Base-by-base conservation (phyloP, 2,329 filamentous ascomycete species). In the Keithomyces neogunnii region DNA sequence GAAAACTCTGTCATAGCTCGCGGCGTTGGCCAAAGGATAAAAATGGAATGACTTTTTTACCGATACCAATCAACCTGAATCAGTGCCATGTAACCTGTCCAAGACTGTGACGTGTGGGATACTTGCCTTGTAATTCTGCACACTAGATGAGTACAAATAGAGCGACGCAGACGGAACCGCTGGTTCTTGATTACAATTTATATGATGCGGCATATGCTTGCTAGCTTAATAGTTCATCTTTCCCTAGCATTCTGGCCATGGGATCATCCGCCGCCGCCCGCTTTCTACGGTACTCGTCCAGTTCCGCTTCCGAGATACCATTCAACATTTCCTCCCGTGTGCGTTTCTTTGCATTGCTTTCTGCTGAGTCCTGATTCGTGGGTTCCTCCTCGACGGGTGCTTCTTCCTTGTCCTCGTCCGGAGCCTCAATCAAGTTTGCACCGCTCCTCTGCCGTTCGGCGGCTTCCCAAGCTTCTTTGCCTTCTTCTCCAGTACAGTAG, bases 401-500 rank as follows among this genome's bases (percentile, higher is more conserved):
- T 31, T 61, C 50, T 6, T 47, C 48, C 11, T 55, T 52, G 28
- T 63, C 60, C 2, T 62, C 59, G 3, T 64, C 66, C 3, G 67
- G 63, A 1, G 68, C 62, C 47, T 66, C 61, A 19, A 71, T 61
- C 49, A 77, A 61, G 47, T 66, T 69, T 2, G 62, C 71, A 26
- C 79, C 77, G 2, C 67, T 71, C n/a, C 75, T 69, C 63, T 77
- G 81, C 58, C 64, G 72, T 57, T 93, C 84, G 0, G 88, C 84
- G 51, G 88, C 85, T 59, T 91, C 85, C 68, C 88, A 90, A 1
- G 89, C 91, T 55, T 72, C 73, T 66, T 84, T 95, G 36, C 93
- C 93, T 53, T 88, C 88, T 54, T 93, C 89, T 30, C 93, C 93
- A 0, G 92, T 97, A 68, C 93, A 99, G 63, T 97, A 99, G 62